Conservation (phyloP, 2,329 filamentous ascomycete genomes). For the Sporothrix protearum region DNA sequence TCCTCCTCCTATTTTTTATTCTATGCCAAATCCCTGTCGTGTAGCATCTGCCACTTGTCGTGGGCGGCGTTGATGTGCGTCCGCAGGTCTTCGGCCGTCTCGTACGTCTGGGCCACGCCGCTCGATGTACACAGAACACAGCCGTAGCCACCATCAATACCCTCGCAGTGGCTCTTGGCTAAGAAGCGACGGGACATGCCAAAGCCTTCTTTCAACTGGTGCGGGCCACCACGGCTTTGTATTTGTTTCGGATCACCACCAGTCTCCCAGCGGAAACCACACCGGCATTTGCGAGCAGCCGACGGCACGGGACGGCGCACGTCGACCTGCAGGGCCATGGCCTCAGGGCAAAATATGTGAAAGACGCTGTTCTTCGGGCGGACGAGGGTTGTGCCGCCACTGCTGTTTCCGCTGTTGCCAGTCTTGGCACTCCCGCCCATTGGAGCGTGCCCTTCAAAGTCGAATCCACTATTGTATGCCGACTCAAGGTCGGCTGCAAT, state of each 20-base stretch:
- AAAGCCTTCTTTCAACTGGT: slow-evolving; percentile 40
- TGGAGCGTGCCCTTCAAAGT: neutral
- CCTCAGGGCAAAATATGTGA: slow-evolving; percentile 41
- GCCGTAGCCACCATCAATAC: slow-evolving; percentile 34
- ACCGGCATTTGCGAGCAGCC: slow-evolving; percentile 32
- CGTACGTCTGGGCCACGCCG: slow-evolving; percentile 38
- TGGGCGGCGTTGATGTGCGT: slow-evolving; percentile 39
- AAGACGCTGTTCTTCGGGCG: slow-evolving; percentile 41
- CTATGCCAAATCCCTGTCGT: slow-evolving; percentile 38
- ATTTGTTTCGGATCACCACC: neutral
- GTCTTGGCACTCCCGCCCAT: neutral
- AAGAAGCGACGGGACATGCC: slow-evolving; percentile 40
- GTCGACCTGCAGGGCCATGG: slow-evolving; percentile 41
- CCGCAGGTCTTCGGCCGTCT: slow-evolving; percentile 34
- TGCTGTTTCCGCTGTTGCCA: neutral
- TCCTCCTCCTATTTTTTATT: no score
- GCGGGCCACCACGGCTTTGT: neutral
- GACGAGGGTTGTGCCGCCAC: neutral
- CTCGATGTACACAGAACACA: slow-evolving; percentile 42
- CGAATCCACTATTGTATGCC: neutral
- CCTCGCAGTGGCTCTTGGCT: slow-evolving; percentile 42
- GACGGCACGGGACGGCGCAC: slow-evolving; percentile 32
- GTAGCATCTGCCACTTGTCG: slow-evolving; percentile 44
- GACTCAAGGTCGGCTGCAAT: slow-evolving; percentile 1
- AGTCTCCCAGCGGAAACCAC: slow-evolving; percentile 38